Conservation (phyloP, 2,329 filamentous ascomycete genomes). For the Aspergillus sp. region DNA sequence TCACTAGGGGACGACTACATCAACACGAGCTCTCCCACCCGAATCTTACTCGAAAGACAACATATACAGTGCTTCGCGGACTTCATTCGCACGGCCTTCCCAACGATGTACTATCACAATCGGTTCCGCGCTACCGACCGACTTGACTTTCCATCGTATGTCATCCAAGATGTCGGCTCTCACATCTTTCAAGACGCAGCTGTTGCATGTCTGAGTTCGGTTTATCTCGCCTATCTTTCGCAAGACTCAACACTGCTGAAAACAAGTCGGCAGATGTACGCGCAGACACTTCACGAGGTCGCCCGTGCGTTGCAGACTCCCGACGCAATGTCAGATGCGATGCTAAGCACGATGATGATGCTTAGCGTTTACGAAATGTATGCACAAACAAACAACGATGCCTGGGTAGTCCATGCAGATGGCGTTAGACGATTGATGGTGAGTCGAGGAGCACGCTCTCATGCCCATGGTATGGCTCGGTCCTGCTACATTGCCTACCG, state of each 20-base stretch:
- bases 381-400: slow-evolving; percentile 34
- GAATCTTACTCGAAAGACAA: slow-evolving; percentile 5
- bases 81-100: slow-evolving; percentile 29
- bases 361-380: slow-evolving; percentile 44
- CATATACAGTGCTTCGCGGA: slow-evolving; percentile 19
- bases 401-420: slow-evolving; percentile 39
- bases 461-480: slow-evolving; percentile 31
- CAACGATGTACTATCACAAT: slow-evolving; percentile 29
- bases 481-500: slow-evolving; percentile 40
- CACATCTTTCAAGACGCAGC: slow-evolving; percentile 27
- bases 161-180: slow-evolving; percentile 24
- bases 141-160: slow-evolving; percentile 24
- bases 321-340: slow-evolving; percentile 31
- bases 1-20: slow-evolving; percentile 6
- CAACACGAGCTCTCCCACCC: not conserved
- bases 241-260: slow-evolving; percentile 23
- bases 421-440: slow-evolving; percentile 38
- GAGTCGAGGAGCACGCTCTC: slow-evolving; percentile 30
- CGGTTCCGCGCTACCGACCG: slow-evolving; percentile 24
- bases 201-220: slow-evolving; percentile 26
- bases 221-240: slow-evolving; percentile 27
- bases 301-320: slow-evolving; percentile 27
- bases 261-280: slow-evolving; percentile 32
- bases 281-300: slow-evolving; percentile 31
- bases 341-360: slow-evolving; percentile 38